Percentiles rank a stretch among this genome's conserved stretches.
Conservation (phyloP, 2,329 filamentous ascomycete species). For the Fusarium virguliforme region DNA sequence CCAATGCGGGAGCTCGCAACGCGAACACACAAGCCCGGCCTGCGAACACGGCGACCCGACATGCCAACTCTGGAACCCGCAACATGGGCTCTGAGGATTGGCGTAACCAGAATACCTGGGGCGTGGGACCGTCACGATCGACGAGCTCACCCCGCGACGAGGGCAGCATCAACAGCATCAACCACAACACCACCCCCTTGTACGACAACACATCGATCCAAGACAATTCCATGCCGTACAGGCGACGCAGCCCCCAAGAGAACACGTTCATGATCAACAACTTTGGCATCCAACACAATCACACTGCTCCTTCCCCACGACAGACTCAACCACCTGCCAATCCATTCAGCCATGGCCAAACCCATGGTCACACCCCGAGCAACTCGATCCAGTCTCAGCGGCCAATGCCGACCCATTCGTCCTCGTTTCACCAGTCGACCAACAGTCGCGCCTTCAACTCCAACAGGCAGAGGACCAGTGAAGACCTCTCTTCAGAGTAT, state of each 20-base stretch:
- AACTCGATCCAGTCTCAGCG: conserved; percentile 66
- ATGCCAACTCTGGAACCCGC: conserved; percentile 65
- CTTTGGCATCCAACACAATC: conserved; percentile 65
- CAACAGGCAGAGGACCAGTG: conserved; percentile 59
- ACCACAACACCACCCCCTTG: background rate
- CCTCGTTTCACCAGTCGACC: conserved; percentile 64
- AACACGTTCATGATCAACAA: conserved; percentile 58
- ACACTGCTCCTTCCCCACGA: conserved; percentile 70
- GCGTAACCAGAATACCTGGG: background rate
- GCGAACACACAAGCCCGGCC: conserved; percentile 72
- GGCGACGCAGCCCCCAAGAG: conserved; percentile 57
- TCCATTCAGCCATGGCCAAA: conserved; percentile 49
- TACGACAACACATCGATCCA: conserved; percentile 36
- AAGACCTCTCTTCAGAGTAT: conserved; percentile 58
- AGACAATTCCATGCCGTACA: conserved; percentile 50
- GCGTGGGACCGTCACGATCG: background rate
- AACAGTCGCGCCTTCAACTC: conserved; percentile 58
- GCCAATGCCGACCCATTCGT: conserved; percentile 61
- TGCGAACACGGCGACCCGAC: conserved; percentile 53
- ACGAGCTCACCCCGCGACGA: conserved; percentile 6
- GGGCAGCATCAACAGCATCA: background rate
- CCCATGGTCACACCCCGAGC: conserved; percentile 61
- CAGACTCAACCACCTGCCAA: conserved; percentile 64
- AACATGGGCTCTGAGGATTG: conserved; percentile 10
- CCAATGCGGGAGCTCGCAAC: conserved; percentile 72